Percentiles rank a stretch among this genome's conserved stretches.
Conservation (phyloP, 2,329 filamentous ascomycete genomes). For the Ophiostoma montium region DNA sequence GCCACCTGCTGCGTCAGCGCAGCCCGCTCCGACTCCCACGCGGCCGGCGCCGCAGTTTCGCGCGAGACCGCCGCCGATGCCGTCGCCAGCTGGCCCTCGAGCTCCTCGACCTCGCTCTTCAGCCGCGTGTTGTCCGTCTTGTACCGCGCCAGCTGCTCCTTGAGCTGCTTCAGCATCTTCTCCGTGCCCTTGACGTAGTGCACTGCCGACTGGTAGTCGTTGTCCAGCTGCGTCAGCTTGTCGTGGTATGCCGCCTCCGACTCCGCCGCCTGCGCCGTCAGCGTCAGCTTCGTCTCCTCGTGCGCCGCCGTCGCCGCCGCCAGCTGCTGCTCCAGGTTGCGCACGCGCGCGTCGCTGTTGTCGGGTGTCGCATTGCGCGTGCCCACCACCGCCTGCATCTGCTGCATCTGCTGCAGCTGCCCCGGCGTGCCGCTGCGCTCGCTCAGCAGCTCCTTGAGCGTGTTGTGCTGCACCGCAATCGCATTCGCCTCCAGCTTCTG, state of each 20-base stretch:
- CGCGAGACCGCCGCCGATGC: neutral
- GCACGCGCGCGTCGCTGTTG: too few species aligned
- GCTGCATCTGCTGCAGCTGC: conserved; percentile 48
- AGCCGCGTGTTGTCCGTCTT: conserved; percentile 75
- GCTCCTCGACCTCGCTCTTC: conserved; percentile 63
- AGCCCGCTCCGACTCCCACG: conserved; percentile 64
- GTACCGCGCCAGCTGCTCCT: conserved; percentile 87
- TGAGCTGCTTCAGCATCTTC: conserved; percentile 98
- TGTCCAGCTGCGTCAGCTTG: conserved; percentile 85
- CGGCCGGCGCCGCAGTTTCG: conserved; percentile 25
- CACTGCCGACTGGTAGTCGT: conserved; percentile 93
- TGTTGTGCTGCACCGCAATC: conserved; percentile 78
- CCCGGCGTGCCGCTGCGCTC: conserved; percentile 58
- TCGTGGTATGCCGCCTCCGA: conserved; percentile 83
- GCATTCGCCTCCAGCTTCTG: conserved; percentile 93
- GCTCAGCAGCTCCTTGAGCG: conserved; percentile 79
- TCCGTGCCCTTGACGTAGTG: conserved; percentile 98
- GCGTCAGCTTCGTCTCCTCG: conserved; percentile 67
- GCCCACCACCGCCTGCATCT: conserved; percentile 49
- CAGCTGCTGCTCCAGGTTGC: conserved; percentile 81
- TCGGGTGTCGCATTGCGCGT: too few species aligned
- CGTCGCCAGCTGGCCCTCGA: conserved; percentile 37
- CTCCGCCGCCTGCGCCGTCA: conserved; percentile 69
- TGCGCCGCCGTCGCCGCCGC: conserved; percentile 63
- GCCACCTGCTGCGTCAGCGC: conserved; percentile 55